Base-by-base conservation (phyloP, 352 stramenopile species). In the Pythium dissimile region DNA sequence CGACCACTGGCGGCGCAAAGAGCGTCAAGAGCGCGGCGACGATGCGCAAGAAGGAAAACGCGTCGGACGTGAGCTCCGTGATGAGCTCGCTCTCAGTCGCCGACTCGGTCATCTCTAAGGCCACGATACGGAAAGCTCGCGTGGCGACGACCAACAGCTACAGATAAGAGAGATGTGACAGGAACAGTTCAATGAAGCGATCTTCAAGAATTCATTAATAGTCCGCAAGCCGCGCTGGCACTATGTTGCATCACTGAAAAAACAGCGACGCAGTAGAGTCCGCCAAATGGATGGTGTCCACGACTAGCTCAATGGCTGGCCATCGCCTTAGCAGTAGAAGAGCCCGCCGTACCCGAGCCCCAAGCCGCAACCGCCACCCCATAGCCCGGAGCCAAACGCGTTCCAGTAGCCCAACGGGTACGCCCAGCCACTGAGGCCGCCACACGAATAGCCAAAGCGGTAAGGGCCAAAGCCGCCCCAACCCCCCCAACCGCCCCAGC, bases 51-150 rank as follows among this genome's bases (percentile, higher is more conserved):
- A 67, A 67, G 27, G 73, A 80, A 37, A 64, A 66, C 35, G 59
- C 63, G 3, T 89, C 71, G 5, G 77, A 89, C 51, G 73, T 76
- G 24, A 80, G 71, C 62, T 89, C 78, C 1, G 66, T 91, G 12
- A 76, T 80, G 52, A 88, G 73, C 46, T 80, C 66, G 16, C 65
- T 86, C 11, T 73, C 65, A 8, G 80, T 92, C 5, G 83, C 83
- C 0, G 83, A 92, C 41, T 80, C 83, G 1, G 73, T 90, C 48
- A 92, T 92, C 43, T 90, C 83, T 20, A 81, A 85, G 32, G 80
- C 80, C 3, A 87, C 71, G 2, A 71, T 69, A 11, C 78, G 83
- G 13, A 92, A 92, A 59, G 67, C 77, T 7, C 76, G 80, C 2
- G 54, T 80, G 9, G 52, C 60, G 11, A 68, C 67, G 21, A 58